These are phyloP conservation scores for Scytalidium lignicola DNA, from an alignment of 2,329 filamentous ascomycete genomes.

Conservation along the genomic window DNA sequence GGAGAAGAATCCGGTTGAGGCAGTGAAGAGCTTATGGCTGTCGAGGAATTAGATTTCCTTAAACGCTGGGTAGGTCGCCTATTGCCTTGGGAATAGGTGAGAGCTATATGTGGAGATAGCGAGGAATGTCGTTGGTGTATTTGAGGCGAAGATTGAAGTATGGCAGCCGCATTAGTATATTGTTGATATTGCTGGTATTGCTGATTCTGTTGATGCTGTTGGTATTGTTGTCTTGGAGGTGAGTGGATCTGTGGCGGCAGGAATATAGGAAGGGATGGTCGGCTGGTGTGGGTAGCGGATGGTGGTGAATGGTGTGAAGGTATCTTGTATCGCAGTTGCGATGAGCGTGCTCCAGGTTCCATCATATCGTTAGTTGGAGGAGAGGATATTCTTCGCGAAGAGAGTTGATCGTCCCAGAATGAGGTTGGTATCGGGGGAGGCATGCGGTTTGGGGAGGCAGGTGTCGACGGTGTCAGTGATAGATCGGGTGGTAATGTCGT, in stretches of 20 bases:
- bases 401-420: neutral
- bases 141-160: neutral
- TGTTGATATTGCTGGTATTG: too few species aligned
- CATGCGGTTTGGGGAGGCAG: conserved; percentile 5
- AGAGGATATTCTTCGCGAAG: neutral
- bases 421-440: neutral
- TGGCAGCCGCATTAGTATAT: neutral
- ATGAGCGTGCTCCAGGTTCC: too few species aligned
- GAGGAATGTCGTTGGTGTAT: neutral
- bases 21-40: neutral
- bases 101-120: neutral
- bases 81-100: neutral
- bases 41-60: neutral
- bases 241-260: too few species aligned
- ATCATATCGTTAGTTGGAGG: too few species aligned
- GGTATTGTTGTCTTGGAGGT: too few species aligned
- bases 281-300: too few species aligned
- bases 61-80: neutral
- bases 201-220: too few species aligned
- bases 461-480: neutral
- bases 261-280: too few species aligned
- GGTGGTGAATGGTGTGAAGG: too few species aligned
- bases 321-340: too few species aligned
- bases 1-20: neutral
- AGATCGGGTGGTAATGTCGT: neutral